These are phyloP conservation scores for Chimonanthus praecox DNA, from an alignment of 164 flowering plant genomes.

Conservation along the genomic window DNA sequence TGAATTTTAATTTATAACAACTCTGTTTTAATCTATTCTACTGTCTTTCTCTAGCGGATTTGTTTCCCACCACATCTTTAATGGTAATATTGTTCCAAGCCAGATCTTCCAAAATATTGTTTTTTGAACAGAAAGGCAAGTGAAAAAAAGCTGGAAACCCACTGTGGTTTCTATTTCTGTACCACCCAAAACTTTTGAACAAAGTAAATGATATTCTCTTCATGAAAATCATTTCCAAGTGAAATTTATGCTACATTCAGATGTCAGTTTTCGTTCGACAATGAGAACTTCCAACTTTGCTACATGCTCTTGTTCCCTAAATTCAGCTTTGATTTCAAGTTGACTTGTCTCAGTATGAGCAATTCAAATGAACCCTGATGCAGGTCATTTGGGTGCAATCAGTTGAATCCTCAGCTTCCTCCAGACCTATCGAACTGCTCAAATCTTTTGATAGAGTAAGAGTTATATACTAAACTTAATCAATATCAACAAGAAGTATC, in stretches of 20 bases:
- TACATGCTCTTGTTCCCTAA: background rate
- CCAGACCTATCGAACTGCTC: slow-evolving; percentile 23
- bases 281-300: too few species aligned
- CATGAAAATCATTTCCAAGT: background rate
- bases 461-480: background rate
- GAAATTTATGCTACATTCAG: background rate
- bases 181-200: background rate
- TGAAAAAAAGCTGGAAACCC: background rate
- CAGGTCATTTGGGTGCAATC: slow-evolving; percentile 64
- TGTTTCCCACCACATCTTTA: background rate
- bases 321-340: background rate
- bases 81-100: background rate
- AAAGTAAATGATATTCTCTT: background rate
- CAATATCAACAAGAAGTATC: background rate
- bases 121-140: too few species aligned
- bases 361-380: background rate
- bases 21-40: background rate
- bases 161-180: background rate
- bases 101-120: background rate
- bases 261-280: background rate
- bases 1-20: background rate
- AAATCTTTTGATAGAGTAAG: slow-evolving; percentile 55
- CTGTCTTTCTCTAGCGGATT: background rate
- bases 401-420: slow-evolving; percentile 26
- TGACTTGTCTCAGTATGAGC: background rate